Evolutionary conservation across 345 rosid species (phyloP), one percentile per base, ranked within the genome.

Genomic region (Pugionium cornutum): DNA sequence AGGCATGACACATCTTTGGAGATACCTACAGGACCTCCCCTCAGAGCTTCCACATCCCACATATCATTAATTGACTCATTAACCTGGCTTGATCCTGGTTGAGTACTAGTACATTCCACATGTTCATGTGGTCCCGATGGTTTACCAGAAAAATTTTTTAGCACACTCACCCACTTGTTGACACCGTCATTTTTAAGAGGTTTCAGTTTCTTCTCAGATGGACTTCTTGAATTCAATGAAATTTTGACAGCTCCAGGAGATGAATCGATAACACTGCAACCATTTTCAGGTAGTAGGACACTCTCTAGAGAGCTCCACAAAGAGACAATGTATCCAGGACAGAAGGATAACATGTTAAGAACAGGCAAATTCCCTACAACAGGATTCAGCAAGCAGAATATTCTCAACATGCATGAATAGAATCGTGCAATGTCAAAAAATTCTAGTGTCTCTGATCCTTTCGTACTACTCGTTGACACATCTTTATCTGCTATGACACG

Each of bases 261-360:
- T 63, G 52, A 58, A 62, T 40, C 65, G 9, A 49, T 69, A 55
- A 71, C 28, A 36, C 39, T 55, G 53, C 64, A 48, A 33, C 58
- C 67, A 57, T 62, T 68, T 67, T 66, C 65, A 27, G 75, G 82
- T 39, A 86, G 83, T 73, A 92, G 63, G 53, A 67, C 62, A 64
- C 68, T 81, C 70, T 88, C 91, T 33, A 92, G 67, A 51, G 72
- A 76, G 66, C 74, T 82, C 98, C 97, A 92, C 53, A 86, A 62
- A 64, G 74, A 72, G 67, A 75, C 73, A 77, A 89, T 77, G 76
- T 65, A 88, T 72, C 94, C 94, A 74, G 97, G 96, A 57, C 87
- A 81, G 76, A 92, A 92, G 71, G 98, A 81, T 42, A 92, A 78
- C 89, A 88, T 84, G 69, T 92, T 92, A 62, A 92, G 98, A 47